Percentiles rank a stretch among this genome's conserved stretches.
phyloP scores from a whole-genome alignment of 805 yeast genomes.

The Sungouiozyma intestinalis region DNA sequence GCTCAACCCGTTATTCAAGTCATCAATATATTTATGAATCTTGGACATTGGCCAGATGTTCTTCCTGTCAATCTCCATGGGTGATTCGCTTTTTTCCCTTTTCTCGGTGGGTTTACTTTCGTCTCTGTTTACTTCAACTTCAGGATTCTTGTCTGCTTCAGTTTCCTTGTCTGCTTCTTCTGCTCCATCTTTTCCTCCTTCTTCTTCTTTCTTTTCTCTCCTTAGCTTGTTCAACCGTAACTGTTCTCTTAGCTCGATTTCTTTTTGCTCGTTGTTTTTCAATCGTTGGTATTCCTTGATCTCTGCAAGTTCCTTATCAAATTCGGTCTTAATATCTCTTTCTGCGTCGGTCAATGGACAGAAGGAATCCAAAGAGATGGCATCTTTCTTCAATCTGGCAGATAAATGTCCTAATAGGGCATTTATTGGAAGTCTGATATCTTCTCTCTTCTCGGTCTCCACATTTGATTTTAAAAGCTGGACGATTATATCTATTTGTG shows the following conservation, averaged over 20 bases:
- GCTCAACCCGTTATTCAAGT: conserved; percentile 9
- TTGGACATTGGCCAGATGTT: conserved; percentile 11
- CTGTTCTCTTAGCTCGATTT: conserved; percentile 14
- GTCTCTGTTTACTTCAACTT: too few species aligned
- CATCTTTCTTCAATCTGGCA: conserved; percentile 37
- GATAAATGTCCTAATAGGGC: conserved; percentile 60
- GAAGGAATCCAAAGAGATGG: conserved; percentile 50
- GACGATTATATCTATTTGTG: conserved; percentile 48
- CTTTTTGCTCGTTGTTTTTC: conserved; percentile 17
- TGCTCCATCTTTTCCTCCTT: conserved; percentile 5
- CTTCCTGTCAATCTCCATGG: background rate
- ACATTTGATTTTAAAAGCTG: conserved; percentile 39
- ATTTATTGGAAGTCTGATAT: conserved; percentile 64
- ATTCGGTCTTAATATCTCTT: conserved; percentile 3
- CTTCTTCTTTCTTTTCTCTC: conserved; percentile 6
- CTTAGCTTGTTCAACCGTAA: conserved; percentile 13
- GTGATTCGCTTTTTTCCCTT: conserved; percentile 1
- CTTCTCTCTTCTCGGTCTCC: conserved; percentile 57
- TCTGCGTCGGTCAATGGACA: conserved; percentile 31
- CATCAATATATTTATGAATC: conserved; percentile 15
- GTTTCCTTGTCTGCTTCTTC: conserved; percentile 3
- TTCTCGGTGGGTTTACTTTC: conserved; percentile 5
- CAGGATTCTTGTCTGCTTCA: conserved; percentile 1
- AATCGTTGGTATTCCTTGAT: conserved; percentile 12
- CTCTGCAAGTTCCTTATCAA: conserved; percentile 13